Conservation (phyloP, 345 rosid genomes). For the Ailanthus altissimus region DNA sequence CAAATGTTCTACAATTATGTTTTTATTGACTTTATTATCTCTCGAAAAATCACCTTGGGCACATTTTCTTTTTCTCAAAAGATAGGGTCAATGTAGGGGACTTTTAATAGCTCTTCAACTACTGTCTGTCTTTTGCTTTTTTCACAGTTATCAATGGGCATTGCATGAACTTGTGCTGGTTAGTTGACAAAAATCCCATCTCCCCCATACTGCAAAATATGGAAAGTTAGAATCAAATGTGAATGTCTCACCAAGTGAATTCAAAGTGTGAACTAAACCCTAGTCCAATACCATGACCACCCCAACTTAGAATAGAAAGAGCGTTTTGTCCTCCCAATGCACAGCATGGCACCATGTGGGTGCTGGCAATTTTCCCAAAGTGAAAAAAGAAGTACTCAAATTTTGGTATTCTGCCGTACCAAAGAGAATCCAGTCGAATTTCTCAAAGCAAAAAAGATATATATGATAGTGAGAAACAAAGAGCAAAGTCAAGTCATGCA, state of each 20-base stretch:
- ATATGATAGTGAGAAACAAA: not conserved
- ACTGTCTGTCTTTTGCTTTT: not conserved
- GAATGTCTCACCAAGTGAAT: not conserved
- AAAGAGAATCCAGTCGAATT: slow-evolving; percentile 8
- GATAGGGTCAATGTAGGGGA: not conserved
- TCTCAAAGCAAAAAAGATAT: not conserved
- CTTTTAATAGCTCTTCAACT: not conserved
- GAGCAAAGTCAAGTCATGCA: slow-evolving; percentile 32
- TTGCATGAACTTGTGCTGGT: slow-evolving; percentile 25
- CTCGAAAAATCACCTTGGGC: too few relatives aligned
- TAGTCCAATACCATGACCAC: not conserved
- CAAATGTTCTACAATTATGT: too few relatives aligned
- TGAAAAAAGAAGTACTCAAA: not conserved
- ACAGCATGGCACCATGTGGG: slow-evolving; percentile 4
- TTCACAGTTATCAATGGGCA: slow-evolving; percentile 6
- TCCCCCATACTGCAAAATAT: not conserved
- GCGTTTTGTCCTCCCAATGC: slow-evolving; percentile 16
- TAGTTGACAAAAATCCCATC: slow-evolving; percentile 24
- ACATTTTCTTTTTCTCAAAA: too few relatives aligned
- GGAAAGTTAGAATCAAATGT: not conserved
- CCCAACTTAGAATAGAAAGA: slow-evolving; percentile 21
- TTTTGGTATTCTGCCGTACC: slow-evolving; percentile 16
- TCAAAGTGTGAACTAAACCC: slow-evolving; percentile 16
- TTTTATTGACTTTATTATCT: too few relatives aligned
- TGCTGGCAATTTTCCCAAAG: slow-evolving; percentile 17